Evolutionary conservation across 805 yeast species (phyloP).

Genomic region (Zygotorulaspora sp.): DNA sequence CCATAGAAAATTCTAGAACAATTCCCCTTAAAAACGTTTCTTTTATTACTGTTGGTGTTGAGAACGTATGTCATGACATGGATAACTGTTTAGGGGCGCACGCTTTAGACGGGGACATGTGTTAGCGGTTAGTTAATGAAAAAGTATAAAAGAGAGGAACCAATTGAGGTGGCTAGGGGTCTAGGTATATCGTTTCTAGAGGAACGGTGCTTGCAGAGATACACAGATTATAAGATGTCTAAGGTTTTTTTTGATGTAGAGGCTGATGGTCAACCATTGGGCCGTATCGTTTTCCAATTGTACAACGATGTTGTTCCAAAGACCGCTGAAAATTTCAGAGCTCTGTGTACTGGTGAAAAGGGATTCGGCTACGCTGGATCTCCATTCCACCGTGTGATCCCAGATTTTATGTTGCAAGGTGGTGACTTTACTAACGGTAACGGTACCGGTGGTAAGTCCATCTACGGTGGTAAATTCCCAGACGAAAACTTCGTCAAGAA

Average conservation of each 20-base stretch:
- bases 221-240: too few species aligned
- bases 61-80: too few species aligned
- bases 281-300: constrained; percentile 81
- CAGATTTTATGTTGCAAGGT: constrained; percentile 98
- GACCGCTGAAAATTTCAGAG: constrained; percentile 95
- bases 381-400: constrained; percentile 94
- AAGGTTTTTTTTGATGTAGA: constrained; percentile 79
- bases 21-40: too few species aligned
- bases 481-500: constrained; percentile 72
- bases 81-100: too few species aligned
- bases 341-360: constrained; percentile 91
- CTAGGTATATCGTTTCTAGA: too few species aligned
- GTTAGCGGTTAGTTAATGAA: too few species aligned
- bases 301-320: constrained; percentile 91
- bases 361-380: constrained; percentile 92
- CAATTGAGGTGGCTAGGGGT: too few species aligned
- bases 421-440: constrained; percentile 90
- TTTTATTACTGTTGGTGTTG: too few species aligned
- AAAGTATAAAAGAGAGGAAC: too few species aligned
- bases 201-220: too few species aligned
- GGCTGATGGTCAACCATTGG: constrained; percentile 71
- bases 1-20: too few species aligned
- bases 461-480: constrained; percentile 69
- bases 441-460: constrained; percentile 96
- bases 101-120: too few species aligned